Percentiles rank a stretch among this genome's conserved stretches.
Conservation (phyloP, 768 basidiomycete genomes). For the Rhodotorula taiwanensis region DNA sequence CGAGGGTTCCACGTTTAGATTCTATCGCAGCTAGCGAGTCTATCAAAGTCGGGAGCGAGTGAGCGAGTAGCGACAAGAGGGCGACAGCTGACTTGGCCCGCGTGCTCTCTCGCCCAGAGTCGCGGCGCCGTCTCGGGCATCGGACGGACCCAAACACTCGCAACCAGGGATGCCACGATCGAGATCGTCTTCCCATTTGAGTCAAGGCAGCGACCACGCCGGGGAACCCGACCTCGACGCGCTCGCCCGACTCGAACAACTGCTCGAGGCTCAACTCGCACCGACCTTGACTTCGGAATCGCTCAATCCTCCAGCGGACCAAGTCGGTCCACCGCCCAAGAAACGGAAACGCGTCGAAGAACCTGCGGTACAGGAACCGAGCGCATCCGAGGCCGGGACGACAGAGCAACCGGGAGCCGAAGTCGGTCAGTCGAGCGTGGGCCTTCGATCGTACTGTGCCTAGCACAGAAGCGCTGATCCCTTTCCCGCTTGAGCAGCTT, state of each 20-base stretch:
- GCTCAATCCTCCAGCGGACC: not conserved
- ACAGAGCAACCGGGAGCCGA: not conserved
- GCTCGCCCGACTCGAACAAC: conserved; percentile 6
- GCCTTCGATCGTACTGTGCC: no score
- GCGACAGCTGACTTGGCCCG: no score
- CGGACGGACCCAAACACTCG: not conserved
- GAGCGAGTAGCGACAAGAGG: no score
- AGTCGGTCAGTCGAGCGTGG: not conserved
- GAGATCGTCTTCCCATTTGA: not conserved
- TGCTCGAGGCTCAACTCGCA: conserved; percentile 22
- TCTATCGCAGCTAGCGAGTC: no score
- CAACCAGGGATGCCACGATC: no score
- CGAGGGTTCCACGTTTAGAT: no score
- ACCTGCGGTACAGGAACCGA: no score
- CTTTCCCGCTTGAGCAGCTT: not conserved
- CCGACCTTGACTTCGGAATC: not conserved
- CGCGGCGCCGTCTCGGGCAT: not conserved
- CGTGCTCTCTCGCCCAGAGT: no score
- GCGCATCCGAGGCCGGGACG: not conserved
- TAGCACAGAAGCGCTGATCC: no score
- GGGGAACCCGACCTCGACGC: not conserved
- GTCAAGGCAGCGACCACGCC: not conserved
- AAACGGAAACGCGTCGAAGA: no score
- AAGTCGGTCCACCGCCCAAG: no score
- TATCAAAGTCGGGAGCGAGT: no score